Conservation (phyloP, 2,329 filamentous ascomycete genomes). For the Bipolaris cookei region DNA sequence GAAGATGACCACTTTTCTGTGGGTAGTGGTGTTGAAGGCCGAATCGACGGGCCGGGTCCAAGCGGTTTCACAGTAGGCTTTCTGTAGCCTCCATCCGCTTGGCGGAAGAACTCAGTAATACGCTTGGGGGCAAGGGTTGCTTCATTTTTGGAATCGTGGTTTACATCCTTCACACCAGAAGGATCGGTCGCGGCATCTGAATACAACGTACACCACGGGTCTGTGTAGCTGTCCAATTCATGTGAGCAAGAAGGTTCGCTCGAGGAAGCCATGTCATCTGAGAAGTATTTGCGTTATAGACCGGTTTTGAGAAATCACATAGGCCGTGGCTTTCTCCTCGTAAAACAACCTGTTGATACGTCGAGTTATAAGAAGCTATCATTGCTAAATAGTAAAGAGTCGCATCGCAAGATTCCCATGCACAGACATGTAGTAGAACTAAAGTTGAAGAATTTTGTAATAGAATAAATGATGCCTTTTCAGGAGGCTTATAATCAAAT, state of each 20-base stretch:
- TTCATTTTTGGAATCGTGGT: neutral
- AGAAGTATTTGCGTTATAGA: neutral
- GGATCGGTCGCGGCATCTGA: neutral
- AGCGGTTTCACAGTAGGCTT: neutral
- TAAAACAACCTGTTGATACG: too few species aligned
- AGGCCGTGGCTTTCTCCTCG: neutral
- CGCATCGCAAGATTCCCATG: too few species aligned
- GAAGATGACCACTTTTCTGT: neutral
- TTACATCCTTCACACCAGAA: neutral
- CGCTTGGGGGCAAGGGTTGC: neutral
- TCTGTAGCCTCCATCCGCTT: neutral
- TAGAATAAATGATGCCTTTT: neutral
- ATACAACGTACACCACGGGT: neutral
- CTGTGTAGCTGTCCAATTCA: too few species aligned
- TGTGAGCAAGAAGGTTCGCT: neutral
- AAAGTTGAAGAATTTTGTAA: neutral
- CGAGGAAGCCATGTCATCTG: neutral
- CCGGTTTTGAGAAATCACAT: too few species aligned
- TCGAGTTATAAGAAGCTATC: neutral
- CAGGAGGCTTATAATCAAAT: neutral
- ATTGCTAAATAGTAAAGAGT: neutral
- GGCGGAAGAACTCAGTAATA: neutral
- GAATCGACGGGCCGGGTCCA: too few species aligned
- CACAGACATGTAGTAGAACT: neutral
- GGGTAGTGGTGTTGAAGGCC: neutral